phyloP scores from a whole-genome alignment of 164 flowering plant species.

The Macadamia tetraphylla region DNA sequence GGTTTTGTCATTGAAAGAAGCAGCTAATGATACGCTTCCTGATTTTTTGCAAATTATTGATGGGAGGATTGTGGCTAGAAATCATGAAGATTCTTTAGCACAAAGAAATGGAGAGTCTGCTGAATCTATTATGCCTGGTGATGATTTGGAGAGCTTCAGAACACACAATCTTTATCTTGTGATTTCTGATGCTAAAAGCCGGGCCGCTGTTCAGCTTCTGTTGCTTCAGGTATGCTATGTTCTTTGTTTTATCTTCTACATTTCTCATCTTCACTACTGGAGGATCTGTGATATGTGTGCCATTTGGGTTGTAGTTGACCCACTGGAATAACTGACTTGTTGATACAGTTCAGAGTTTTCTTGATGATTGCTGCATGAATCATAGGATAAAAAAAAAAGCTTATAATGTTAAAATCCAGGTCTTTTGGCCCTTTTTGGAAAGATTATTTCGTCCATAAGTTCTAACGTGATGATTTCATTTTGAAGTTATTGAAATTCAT shows the following conservation, averaged over 20 bases:
- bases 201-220: constrained; percentile 89
- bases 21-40: constrained; percentile 80
- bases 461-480: no score
- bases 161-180: constrained; percentile 44
- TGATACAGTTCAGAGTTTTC: no score
- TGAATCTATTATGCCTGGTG: constrained; percentile 34
- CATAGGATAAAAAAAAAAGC: background rate
- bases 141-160: constrained; percentile 47
- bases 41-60: constrained; percentile 56
- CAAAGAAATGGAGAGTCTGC: constrained; percentile 32
- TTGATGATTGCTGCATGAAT: no score
- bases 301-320: no score
- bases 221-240: constrained; percentile 66
- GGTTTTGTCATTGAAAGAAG: constrained; percentile 74
- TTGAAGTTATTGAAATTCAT: no score
- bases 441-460: no score
- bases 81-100: constrained; percentile 26
- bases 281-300: background rate
- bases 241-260: background rate
- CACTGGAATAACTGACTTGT: no score
- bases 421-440: no score
- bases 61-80: constrained; percentile 25
- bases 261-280: background rate
- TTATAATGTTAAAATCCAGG: background rate
- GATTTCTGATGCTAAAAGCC: constrained; percentile 80